Evolutionary conservation across 2,329 filamentous ascomycete species (phyloP), one percentile per base, ranked within the genome.

Genomic region (Davidsoniella virescens): DNA sequence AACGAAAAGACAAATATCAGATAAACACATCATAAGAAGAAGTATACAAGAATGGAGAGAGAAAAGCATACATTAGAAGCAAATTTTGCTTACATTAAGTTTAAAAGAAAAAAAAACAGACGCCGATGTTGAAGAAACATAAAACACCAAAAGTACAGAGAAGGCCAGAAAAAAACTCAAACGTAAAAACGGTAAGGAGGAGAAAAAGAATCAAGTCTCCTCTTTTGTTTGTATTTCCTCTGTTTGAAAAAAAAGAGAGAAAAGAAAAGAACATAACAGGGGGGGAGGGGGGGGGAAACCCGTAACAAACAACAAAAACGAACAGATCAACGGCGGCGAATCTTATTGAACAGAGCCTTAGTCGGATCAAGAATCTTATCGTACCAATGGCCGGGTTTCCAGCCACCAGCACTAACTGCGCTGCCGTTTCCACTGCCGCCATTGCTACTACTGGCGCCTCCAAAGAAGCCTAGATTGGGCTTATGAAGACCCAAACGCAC

Each of bases 401-500:
- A 53, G 5, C 52, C 48, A 10, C 52, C 48, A 16, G 52, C 52
- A 14, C 44, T 43, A 14, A 40, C 18, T 17, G 40, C 25, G 8
- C 40, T 23, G 5, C 48, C 40, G 26, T 12, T 33, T 17, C 43
- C 26, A 33, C 16, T 17, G 5, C 39, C 41, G 12, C 40, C 40
- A 20, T 20, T 41, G 12, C 38, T 20, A 20, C 38, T 20, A 20
- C 44, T 33, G 12, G 16, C 44, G n/a, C 44, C 38, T 14, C 49
- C 49, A 47, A 51, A 47, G 16, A 38, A 20, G 2, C 16, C 29
- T 33, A 33, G 10, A 33, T 20, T 39, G 8, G 73, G 72, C 39
- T 70, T 63, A 65, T 75, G 76, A 42, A 79, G 63, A 49, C 66
- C 74, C 57, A 78, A 65, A 43, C 73, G 66, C 16, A 94, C 76